A percentile compares a stretch with the other conserved stretches of the same genome.
phyloP scores from a whole-genome alignment of 1,139 yeast species.

The Taphrina populina region DNA sequence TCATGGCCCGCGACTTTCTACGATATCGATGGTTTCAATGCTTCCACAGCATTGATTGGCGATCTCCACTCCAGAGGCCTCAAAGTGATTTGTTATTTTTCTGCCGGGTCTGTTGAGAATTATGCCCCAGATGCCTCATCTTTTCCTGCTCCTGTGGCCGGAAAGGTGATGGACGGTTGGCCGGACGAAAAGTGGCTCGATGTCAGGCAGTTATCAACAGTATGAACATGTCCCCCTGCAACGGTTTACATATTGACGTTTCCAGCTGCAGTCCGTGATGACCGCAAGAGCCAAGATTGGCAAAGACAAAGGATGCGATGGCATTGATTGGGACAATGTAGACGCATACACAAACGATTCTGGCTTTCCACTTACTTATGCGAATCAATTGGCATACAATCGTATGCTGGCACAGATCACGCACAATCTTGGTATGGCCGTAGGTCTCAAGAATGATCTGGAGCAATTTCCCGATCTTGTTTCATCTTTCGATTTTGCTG shows the following conservation, averaged over 20 bases:
- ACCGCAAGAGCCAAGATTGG: slow-evolving; percentile 37
- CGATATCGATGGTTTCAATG: slow-evolving; percentile 39
- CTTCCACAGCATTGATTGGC: slow-evolving; percentile 20
- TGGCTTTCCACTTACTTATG: slow-evolving; percentile 36
- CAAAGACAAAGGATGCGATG: slow-evolving; percentile 38
- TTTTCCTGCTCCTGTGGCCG: slow-evolving; percentile 36
- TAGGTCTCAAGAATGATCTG: slow-evolving; percentile 39
- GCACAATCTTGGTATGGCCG: slow-evolving; percentile 36
- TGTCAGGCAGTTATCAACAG: slow-evolving; percentile 34
- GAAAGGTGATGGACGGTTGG: slow-evolving; percentile 38
- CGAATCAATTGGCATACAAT: slow-evolving; percentile 36
- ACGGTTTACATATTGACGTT: too few relatives aligned
- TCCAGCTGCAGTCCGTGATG: slow-evolving; percentile 33
- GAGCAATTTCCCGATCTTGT: slow-evolving; percentile 37
- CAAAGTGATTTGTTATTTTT: slow-evolving; percentile 39
- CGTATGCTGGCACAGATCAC: slow-evolving; percentile 37
- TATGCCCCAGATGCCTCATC: slow-evolving; percentile 37
- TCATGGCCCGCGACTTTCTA: slow-evolving; percentile 36
- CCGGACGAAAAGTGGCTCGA: slow-evolving; percentile 39
- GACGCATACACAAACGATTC: slow-evolving; percentile 39
- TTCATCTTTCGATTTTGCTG: slow-evolving; percentile 38
- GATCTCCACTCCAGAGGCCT: slow-evolving; percentile 35
- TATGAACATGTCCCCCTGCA: too few relatives aligned
- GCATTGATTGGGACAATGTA: slow-evolving; percentile 40
- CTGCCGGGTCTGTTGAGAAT: slow-evolving; percentile 39